phyloP scores from a whole-genome alignment of 768 basidiomycete species.

The Lactarius pseudohatsudake region DNA sequence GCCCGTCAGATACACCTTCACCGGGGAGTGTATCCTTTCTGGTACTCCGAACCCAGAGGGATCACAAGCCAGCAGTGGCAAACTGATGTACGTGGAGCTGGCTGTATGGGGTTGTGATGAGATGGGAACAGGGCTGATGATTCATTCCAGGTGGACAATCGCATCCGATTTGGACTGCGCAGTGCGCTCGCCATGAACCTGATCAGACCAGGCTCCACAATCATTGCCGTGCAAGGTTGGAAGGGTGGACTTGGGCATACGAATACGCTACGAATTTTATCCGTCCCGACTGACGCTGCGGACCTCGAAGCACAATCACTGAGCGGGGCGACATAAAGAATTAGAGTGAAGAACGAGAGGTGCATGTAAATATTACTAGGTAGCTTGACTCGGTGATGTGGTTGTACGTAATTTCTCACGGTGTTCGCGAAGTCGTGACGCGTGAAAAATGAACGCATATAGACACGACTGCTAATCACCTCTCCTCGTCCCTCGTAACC shows the following conservation, averaged over 20 bases:
- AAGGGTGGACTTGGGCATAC: conserved; percentile 96
- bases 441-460: background rate
- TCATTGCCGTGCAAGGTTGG: conserved; percentile 99
- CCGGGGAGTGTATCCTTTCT: conserved; percentile 96
- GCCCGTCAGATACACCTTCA: conserved; percentile 96
- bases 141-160: conserved; percentile 71
- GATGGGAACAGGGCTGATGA: conserved; percentile 13
- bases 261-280: conserved; percentile 83
- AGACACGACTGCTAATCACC: background rate
- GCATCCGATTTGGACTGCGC: conserved; percentile 84
- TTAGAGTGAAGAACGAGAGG: conserved; percentile 18
- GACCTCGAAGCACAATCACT: conserved; percentile 75
- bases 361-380: background rate
- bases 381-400: background rate
- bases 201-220: conserved; percentile 83
- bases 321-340: conserved; percentile 32
- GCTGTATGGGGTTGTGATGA: background rate
- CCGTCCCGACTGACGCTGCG: conserved; percentile 77
- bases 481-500: conserved; percentile 1
- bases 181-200: conserved; percentile 81
- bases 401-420: conserved; percentile 1
- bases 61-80: conserved; percentile 92
- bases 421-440: background rate
- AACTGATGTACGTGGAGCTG: conserved; percentile 71
- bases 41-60: conserved; percentile 93